Conservation (phyloP, 768 basidiomycete species). For the Lactifluus piperatus region DNA sequence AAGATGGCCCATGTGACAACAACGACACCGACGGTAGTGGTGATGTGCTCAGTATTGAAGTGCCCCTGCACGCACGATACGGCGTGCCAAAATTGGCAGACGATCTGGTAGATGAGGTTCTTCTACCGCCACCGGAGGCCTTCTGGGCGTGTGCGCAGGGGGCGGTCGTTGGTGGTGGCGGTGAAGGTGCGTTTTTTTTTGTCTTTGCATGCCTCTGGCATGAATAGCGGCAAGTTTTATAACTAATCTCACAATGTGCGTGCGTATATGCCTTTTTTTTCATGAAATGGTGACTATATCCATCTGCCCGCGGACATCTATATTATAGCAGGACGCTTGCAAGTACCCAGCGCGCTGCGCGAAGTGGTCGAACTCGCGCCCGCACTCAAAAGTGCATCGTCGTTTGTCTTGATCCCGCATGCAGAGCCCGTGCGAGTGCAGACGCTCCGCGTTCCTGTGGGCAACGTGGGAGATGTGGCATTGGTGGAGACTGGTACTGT, state of each 20-base stretch:
- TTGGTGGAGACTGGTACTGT: constrained; percentile 7
- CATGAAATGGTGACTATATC: neutral
- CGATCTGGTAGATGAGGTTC: constrained; percentile 1
- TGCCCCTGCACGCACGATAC: constrained; percentile 10
- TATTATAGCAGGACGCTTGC: neutral
- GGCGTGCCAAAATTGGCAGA: neutral
- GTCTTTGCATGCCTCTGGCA: neutral
- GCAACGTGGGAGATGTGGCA: neutral
- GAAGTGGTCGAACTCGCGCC: neutral
- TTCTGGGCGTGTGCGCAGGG: constrained; percentile 8
- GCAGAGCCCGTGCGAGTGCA: neutral
- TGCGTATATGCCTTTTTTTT: neutral
- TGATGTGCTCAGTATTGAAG: neutral
- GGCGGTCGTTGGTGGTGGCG: neutral
- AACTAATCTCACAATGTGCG: neutral
- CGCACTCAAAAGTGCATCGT: neutral
- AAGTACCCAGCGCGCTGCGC: neutral
- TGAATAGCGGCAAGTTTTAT: no score
- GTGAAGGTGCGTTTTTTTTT: neutral
- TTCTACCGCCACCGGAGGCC: neutral
- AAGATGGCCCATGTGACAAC: no score
- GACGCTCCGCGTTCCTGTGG: constrained; percentile 9
- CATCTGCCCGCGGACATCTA: neutral
- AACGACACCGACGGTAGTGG: no score
- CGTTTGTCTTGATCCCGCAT: constrained; percentile 2